Percentiles rank a stretch among this genome's conserved stretches.
Conservation (phyloP, 2,329 filamentous ascomycete genomes). For the Talaromyces funiculosus region DNA sequence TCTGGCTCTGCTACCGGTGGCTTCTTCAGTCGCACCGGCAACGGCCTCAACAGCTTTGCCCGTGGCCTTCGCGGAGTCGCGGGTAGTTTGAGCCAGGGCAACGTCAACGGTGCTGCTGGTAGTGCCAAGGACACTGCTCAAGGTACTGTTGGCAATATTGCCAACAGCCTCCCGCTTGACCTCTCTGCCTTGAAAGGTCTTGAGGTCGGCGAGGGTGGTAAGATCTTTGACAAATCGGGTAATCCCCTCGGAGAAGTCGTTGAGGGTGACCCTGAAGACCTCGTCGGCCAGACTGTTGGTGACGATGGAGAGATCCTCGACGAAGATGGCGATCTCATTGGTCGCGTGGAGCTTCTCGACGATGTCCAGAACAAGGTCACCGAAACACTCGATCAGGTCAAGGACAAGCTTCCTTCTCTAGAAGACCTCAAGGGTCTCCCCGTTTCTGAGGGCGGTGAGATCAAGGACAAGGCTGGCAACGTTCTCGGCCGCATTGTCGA, state of each 20-base stretch:
- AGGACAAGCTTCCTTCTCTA: conserved; percentile 30
- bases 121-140: conserved; percentile 20
- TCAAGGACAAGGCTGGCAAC: conserved; percentile 43
- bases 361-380: conserved; percentile 27
- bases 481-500: conserved; percentile 36
- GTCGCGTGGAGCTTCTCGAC: conserved; percentile 17
- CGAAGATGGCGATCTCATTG: conserved; percentile 34
- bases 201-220: conserved; percentile 47
- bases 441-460: conserved; percentile 50
- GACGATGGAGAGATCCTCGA: conserved; percentile 35
- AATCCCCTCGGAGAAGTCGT: conserved; percentile 27
- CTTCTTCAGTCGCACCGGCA: conserved; percentile 16
- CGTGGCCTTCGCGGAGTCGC: conserved; percentile 13
- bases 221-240: conserved; percentile 39
- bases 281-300: conserved; percentile 29
- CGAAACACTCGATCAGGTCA: conserved; percentile 33
- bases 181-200: conserved; percentile 30
- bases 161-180: conserved; percentile 19
- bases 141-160: conserved; percentile 16
- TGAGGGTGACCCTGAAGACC: conserved; percentile 31
- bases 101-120: conserved; percentile 12
- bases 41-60: conserved; percentile 18
- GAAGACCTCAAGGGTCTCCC: conserved; percentile 33
- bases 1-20: conserved; percentile 23
- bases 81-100: conserved; percentile 18